Evolutionary conservation across 2,329 filamentous ascomycete species (phyloP).

Genomic region (Aspergillus fumigatiaffinis): DNA sequence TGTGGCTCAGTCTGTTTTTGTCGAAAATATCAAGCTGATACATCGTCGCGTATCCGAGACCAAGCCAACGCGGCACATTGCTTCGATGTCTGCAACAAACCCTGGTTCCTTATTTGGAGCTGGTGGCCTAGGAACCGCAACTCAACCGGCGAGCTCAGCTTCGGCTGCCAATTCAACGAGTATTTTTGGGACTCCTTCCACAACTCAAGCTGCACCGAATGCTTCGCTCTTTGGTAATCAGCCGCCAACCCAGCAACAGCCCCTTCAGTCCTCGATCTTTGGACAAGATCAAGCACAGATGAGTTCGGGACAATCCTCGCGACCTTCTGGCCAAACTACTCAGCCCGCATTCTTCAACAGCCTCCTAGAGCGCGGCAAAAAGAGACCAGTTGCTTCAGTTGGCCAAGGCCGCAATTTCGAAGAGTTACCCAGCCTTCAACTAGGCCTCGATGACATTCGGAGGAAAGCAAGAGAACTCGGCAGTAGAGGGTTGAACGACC

Average conservation of each 20-base stretch:
- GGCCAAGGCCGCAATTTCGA: conserved; percentile 55
- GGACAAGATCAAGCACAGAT: conserved; percentile 25
- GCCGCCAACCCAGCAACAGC: conserved; percentile 23
- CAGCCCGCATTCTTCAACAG: conserved; percentile 63
- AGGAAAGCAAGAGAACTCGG: conserved; percentile 73
- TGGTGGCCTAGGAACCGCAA: conserved; percentile 21
- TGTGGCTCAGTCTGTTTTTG: not conserved
- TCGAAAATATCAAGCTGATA: not conserved
- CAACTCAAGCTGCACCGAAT: conserved; percentile 19
- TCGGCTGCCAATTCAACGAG: conserved; percentile 24
- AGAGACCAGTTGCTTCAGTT: conserved; percentile 65
- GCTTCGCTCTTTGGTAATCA: conserved; percentile 25
- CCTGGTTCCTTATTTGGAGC: conserved; percentile 29
- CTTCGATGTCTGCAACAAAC: conserved; percentile 18
- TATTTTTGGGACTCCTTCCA: conserved; percentile 21
- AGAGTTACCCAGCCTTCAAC: conserved; percentile 82
- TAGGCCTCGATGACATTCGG: conserved; percentile 84
- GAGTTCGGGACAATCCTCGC: conserved; percentile 20
- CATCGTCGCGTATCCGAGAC: not conserved
- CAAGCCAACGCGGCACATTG: not conserved
- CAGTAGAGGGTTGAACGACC: conserved; percentile 53
- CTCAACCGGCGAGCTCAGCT: conserved; percentile 25
- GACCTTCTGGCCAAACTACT: conserved; percentile 28
- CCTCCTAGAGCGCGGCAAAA: conserved; percentile 60
- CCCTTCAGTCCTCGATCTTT: conserved; percentile 22